Evolutionary conservation across 1,139 yeast species (phyloP), one percentile per base, ranked within the genome.

Genomic region (Kluyveromyces sp.): DNA sequence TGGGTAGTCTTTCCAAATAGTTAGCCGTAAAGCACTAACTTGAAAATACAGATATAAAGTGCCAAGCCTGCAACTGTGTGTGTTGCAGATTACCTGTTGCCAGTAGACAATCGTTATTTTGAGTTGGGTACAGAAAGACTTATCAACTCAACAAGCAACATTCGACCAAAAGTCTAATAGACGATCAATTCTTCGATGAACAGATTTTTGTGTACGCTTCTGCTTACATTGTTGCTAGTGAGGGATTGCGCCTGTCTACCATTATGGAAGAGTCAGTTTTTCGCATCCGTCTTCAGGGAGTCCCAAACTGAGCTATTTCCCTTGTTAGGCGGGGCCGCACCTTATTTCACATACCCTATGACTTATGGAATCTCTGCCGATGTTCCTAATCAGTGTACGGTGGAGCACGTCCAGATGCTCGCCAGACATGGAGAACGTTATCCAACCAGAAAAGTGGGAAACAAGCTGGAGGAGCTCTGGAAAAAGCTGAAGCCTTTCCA

Each of bases 401-500:
- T 81, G 40, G 80, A 78, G 48, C 87, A 80, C 59, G 84, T 80
- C n/a, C 80, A 78, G 50, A 63, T 78, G 48, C 64, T 78, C 41
- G 70, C 74, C 46, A 74, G 92, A 57, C 92, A 83, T 54, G 92
- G 89, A n/a, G 88, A 81, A 56, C 67, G 92, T 54, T 83, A 70
- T 58, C 87, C 86, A 16, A 62, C 69, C 3, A 55, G 55, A 15
- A 51, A 57, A 26, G 56, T 58, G 16, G 73, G 71, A 19, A 46
- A 44, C 4, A 40, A 47, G 3, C 39, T 54, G 13, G 37, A 44
- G 29, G 34, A 42, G 6, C 40, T 58, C 6, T 54, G 48, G 40
- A 46, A 51, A 28, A 64, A 58, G 43, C 37, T 68, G 19, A 49
- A 50, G 36, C 51, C 53, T 45, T 57, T 52, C 36, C 51, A 57